Base-by-base conservation (phyloP, 2,329 filamentous ascomycete genomes). In the Amauroascus verrucosus region DNA sequence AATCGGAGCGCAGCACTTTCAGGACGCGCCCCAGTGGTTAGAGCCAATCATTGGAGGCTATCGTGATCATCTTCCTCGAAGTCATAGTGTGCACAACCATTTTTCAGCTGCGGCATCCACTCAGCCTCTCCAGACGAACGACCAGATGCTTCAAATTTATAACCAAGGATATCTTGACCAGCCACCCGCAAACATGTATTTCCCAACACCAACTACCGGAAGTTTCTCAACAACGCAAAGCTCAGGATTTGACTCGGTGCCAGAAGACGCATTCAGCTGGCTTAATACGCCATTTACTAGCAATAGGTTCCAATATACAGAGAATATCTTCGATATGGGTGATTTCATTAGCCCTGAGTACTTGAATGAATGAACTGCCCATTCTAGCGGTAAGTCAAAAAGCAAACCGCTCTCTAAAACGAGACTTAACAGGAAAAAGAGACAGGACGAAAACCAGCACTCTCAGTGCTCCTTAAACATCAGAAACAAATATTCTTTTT, bases 1-100 rank as follows among this genome's bases (percentile, higher is more conserved):
- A 7, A 46, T 52, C n/a, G 50, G 50, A 26, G 50, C 50, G 8
- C 50, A 52, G 14, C 41, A 52, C 13, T 46, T 16, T 14, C 30
- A 45, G 9, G 8, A 1, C 13, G 13, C 20, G 8, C 7, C 40
- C 6, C 40, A 44, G 26, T 46, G 28, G 48, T 22, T 9, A 5
- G 38, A 24, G 8, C 6, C 22, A 14, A 24, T 32, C 18, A 11
- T 44, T 9, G 37, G 14, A 32, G 26, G 18, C 37, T 20, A 41
- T 43, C 11, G 1, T 6, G 37, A 2, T 14, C 37, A 20, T 24
- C 20, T 32, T 7, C 13, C 7, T 7, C 26, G 8, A 32, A 24
- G 32, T 11, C 13, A 43, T 13, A 8, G n/a, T 26, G 13, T 8
- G n/a, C 43, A 45, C n/a, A 32, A 18, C 22, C 33, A 40, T 8